A percentile compares a stretch with the other conserved stretches of the same genome.
Evolutionary conservation across 1,284 basidiomycete genomes (phyloP).

Genomic region (Malassezia brasiliensis): DNA sequence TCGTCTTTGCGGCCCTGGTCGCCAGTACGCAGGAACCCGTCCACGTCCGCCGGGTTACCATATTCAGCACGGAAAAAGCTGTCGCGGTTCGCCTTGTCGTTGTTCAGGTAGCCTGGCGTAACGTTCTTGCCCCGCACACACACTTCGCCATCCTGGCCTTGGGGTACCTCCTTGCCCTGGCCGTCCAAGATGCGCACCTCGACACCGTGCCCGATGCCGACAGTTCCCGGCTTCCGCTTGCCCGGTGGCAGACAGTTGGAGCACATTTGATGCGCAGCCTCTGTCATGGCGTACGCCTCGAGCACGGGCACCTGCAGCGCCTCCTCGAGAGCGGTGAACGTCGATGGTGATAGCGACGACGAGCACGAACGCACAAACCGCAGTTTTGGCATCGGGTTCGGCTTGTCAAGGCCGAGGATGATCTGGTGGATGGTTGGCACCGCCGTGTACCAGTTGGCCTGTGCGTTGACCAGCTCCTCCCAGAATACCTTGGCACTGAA

Average conservation of each 20-base stretch:
- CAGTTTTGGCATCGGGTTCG: conserved; percentile 48
- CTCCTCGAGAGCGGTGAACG: conserved; percentile 50
- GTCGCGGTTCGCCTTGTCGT: conserved; percentile 49
- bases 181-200: conserved; percentile 51
- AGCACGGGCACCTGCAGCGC: conserved; percentile 52
- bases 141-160: conserved; percentile 51
- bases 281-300: conserved; percentile 51
- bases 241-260: conserved; percentile 48
- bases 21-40: conserved; percentile 56
- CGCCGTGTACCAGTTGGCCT: conserved; percentile 41
- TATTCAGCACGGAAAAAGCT: conserved; percentile 42
- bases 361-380: conserved; percentile 54
- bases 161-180: conserved; percentile 45
- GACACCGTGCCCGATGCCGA: conserved; percentile 51
- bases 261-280: conserved; percentile 53
- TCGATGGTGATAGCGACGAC: conserved; percentile 50
- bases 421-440: conserved; percentile 54
- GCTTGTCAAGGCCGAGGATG: conserved; percentile 49
- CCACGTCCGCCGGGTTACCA: conserved; percentile 23
- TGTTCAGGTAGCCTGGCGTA: conserved; percentile 52
- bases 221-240: conserved; percentile 50
- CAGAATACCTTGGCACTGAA: conserved; percentile 60
- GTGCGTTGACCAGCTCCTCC: conserved; percentile 51
- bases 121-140: conserved; percentile 52
- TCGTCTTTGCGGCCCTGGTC: conserved; percentile 59